Percentiles rank a stretch among this genome's conserved stretches.
These are phyloP conservation scores for Grosmannia serpens DNA, from an alignment of 2,329 filamentous ascomycete species.

Conservation along the genomic window DNA sequence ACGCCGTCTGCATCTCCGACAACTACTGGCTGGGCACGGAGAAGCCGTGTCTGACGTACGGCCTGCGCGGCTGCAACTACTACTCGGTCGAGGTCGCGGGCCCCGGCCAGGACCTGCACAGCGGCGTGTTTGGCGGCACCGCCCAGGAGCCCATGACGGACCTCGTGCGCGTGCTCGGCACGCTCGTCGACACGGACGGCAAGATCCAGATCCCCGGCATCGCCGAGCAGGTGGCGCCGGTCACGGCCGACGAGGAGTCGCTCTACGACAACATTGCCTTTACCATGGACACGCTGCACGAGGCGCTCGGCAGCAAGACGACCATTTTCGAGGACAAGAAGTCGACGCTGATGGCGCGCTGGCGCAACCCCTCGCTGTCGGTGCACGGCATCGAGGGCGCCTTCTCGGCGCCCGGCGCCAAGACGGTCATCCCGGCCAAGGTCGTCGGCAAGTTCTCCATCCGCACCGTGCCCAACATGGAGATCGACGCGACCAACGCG, in stretches of 20 bases:
- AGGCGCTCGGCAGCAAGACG: conserved; percentile 81
- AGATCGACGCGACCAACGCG: conserved; percentile 77
- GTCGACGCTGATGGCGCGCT: conserved; percentile 84
- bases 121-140: conserved; percentile 91
- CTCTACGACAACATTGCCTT: conserved; percentile 89
- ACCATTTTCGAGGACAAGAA: conserved; percentile 85
- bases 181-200: conserved; percentile 78
- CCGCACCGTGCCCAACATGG: conserved; percentile 94
- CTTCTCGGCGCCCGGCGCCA: conserved; percentile 85
- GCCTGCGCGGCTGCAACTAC: conserved; percentile 95
- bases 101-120: conserved; percentile 88
- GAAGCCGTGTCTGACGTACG: conserved; percentile 96
- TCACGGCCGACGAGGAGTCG: conserved; percentile 74
- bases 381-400: conserved; percentile 92
- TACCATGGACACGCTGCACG: conserved; percentile 90
- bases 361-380: conserved; percentile 88
- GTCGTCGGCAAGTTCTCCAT: conserved; percentile 98
- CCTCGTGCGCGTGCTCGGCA: conserved; percentile 68
- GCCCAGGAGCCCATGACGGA: conserved; percentile 99
- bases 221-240: conserved; percentile 79
- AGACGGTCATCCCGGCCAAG: conserved; percentile 97
- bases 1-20: conserved; percentile 96
- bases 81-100: conserved; percentile 87
- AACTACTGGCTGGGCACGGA: conserved; percentile 99
- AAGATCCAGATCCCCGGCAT: conserved; percentile 93